Base-by-base conservation (phyloP, 345 rosid species). In the Brassica napus region DNA sequence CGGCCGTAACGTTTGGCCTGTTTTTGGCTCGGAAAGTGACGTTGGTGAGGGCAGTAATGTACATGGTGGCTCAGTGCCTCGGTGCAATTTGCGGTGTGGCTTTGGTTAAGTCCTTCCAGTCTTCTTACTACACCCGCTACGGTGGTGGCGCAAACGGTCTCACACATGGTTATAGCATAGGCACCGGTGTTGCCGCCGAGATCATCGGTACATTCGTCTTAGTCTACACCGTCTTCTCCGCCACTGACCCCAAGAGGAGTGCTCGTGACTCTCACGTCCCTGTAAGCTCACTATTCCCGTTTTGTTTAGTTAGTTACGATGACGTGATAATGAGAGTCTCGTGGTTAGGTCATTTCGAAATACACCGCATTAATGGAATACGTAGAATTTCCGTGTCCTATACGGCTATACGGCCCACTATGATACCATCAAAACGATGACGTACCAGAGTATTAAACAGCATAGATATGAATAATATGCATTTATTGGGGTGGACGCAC, bases 31-130 rank as follows among this genome's bases (percentile, higher is more conserved):
- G 95, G 37, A 91, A 92, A 82, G 93, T 94, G 16, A 88, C 97
- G 4, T 32, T 91, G 80, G 72, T 86, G 2, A 84, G 93, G 58
- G 95, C 97, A 23, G 72, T 94, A 59, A 69, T 80, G 83, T 89
- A 92, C 89, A 94, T 83, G 88, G 94, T 86, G 82, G 94, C 90
- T 62, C 98, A 93, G 66, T 88, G 89, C 70, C 62, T 90, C 6
- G 90, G 98, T 61, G 98, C 97, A 74, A 88, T 94, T 2, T 88
- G 87, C 8, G 97, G 98, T 10, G 98, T 90, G 14, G 97, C 88
- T 60, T 78, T 94, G 15, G 98, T 91, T 10, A 94, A 89, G 83
- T 83, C 90, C 9, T 90, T 94, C 80, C 97, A 94, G 54, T 83
- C 77, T 4, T 21, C 90, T 0, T 59, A 73, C 85, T 94, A 88